Evolutionary conservation across 2,329 filamentous ascomycete species (phyloP), one percentile per base, ranked within the genome.

Genomic region (Aspergillus thermomutatus): DNA sequence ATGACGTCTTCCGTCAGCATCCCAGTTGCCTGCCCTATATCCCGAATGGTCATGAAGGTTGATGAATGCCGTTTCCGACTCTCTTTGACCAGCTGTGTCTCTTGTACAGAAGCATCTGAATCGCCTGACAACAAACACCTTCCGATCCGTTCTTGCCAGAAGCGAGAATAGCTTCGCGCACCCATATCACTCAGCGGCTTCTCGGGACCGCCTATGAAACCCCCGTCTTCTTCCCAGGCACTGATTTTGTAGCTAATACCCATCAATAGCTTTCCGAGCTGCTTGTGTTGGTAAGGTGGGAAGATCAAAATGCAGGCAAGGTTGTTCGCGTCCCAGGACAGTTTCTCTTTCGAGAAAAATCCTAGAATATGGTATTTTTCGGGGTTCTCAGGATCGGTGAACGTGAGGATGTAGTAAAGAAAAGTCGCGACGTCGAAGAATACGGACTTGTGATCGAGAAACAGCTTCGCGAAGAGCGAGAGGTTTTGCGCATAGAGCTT

Each of bases 321-420:
- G 64, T 97, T 99, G 75, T 99, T 97, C 68, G 93, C 92, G 69
- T 99, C 94, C 93, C 94, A 99, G 3, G 91, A 96, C 81, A 97
- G 89, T 73, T 97, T 97, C 75, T 99, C 94, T 72, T 99, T 97
- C 61, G 90, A 95, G 79, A 97, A 99, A 82, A 97, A 97, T n/a
- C 94, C 94, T 1, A 93, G 85, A 28, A 97, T 87, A 68, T 88
- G 85, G 64, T 75, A 68, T 56, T 69, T 64, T 50, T 71, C 56
- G 49, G 72, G 63, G 68, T 78, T 69, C 3, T 67, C 50, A 0
- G 80, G 81, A 64, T 83, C 79, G 8, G 86, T 89, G 69, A 92
- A 89, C 47, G 94, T 89, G 53, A 97, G 86, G 4, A 96, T 83
- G 72, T 96, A 97, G 80, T 96, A 99, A 64, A 96, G 87, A 77